Base-by-base conservation (phyloP, 2,329 filamentous ascomycete species). In the Arthrobotrys sinensis region DNA sequence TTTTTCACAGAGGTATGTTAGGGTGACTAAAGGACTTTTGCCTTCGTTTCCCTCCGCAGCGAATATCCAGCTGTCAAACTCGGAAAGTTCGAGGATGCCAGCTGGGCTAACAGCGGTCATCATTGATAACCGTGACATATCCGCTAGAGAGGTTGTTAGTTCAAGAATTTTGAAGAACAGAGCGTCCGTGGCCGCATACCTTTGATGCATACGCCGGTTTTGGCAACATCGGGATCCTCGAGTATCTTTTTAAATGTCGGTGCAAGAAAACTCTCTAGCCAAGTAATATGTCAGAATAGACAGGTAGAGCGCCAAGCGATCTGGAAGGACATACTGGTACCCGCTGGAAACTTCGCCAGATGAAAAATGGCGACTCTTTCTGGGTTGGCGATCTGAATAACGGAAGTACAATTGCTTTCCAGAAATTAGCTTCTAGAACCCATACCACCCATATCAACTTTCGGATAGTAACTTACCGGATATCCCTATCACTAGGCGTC, bases 321-420 rank as follows among this genome's bases (percentile, higher is more conserved):
- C 8, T 10, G 10, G 38, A 36, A n/a, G n/a, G 10, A 36, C 57
- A 28, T 57, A 62, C 57, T 64, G 24, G 70, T 72, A 36, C 32
- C 66, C 64, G 80, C 50, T 14, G 73, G 52, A 36, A 82, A 80
- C 46, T 69, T 66, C 1, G 93, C 91, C 65, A 97, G 84, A 80
- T 97, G 95, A 80, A 97, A 94, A 0, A 97, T 87, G 0, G 88
- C 93, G 60, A 97, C 91, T 12, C 90, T 91, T 79, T 91, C 89
- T 50, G 92, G 89, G 76, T 90, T 92, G 0, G 94, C 93, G 21
- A 97, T 84, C 84, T 97, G 95, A 50, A 97, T 91, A 43, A 97
- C 84, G 0, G 92, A 94, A 5, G 96, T 89, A 78, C 94, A 93
- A 64, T 88, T 86, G 80, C 92, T 91, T 3, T 90, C 85, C 16